phyloP scores from a whole-genome alignment of 1,284 basidiomycete genomes.

The Retiboletus flavoniger region DNA sequence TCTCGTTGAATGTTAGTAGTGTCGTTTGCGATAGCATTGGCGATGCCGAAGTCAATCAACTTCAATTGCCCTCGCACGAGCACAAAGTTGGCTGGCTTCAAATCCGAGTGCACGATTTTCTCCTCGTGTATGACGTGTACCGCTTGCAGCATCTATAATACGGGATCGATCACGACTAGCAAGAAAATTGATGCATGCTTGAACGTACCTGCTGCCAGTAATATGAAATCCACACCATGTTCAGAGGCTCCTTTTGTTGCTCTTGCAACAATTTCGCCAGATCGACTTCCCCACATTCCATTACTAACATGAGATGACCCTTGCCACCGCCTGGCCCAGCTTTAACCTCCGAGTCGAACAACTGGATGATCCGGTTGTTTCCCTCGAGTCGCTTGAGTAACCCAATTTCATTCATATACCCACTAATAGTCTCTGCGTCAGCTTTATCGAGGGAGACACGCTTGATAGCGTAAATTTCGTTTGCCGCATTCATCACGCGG shows the following conservation, averaged over 20 bases:
- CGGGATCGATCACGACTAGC: constrained; percentile 1
- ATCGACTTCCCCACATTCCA: constrained; percentile 94
- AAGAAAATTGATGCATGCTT: not conserved
- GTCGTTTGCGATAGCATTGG: constrained; percentile 95
- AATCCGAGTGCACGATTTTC: constrained; percentile 94
- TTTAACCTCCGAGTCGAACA: constrained; percentile 84
- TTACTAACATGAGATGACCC: constrained; percentile 75
- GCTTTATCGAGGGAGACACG: constrained; percentile 83
- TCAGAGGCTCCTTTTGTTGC: constrained; percentile 76
- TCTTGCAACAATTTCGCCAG: constrained; percentile 80
- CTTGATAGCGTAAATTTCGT: constrained; percentile 86
- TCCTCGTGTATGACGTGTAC: constrained; percentile 95
- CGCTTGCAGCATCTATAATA: constrained; percentile 84
- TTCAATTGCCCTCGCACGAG: constrained; percentile 91
- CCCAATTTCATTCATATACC: constrained; percentile 94
- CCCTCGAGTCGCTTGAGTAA: constrained; percentile 84
- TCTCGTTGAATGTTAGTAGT: constrained; percentile 96
- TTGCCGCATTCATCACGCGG: constrained; percentile 75
- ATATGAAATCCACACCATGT: constrained; percentile 90
- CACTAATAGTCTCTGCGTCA: constrained; percentile 81
- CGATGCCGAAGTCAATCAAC: constrained; percentile 95
- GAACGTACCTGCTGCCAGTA: constrained; percentile 88
- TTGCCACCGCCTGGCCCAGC: constrained; percentile 61
- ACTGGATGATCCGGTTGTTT: constrained; percentile 84
- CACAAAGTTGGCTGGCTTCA: constrained; percentile 96